These are phyloP conservation scores for Begonia fuchsioides DNA, from an alignment of 306 rosid genomes.

Conservation along the genomic window DNA sequence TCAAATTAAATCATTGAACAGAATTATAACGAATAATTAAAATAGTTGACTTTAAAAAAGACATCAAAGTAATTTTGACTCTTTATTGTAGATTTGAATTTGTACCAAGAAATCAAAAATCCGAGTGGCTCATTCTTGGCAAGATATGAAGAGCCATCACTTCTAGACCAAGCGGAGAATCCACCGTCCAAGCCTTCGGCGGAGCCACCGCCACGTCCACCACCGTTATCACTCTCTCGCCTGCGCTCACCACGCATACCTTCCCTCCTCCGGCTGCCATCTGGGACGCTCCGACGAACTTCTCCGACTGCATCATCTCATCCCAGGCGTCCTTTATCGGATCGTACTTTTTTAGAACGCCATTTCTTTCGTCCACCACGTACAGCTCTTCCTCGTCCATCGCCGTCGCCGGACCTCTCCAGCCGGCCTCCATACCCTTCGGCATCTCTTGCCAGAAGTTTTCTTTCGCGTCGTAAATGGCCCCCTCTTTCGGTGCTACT, in stretches of 20 bases:
- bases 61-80: too few relatives aligned
- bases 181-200: constrained; percentile 24
- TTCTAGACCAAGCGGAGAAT: constrained; percentile 39
- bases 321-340: constrained; percentile 40
- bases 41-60: too few relatives aligned
- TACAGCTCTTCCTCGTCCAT: constrained; percentile 72
- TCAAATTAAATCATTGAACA: too few relatives aligned
- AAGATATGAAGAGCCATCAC: constrained; percentile 51
- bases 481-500: constrained; percentile 26
- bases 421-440: constrained; percentile 60
- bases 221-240: constrained; percentile 18
- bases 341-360: constrained; percentile 32
- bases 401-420: constrained; percentile 87
- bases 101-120: not conserved
- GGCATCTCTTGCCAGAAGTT: constrained; percentile 63
- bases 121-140: constrained; percentile 33
- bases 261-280: constrained; percentile 39
- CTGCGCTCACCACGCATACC: constrained; percentile 37
- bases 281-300: constrained; percentile 51
- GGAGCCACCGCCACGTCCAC: constrained; percentile 31
- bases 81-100: too few relatives aligned
- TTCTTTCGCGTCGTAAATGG: constrained; percentile 30
- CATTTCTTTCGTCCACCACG: constrained; percentile 49
- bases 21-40: too few relatives aligned
- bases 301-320: constrained; percentile 19